Conservation (phyloP, 257 asterid species). For the Salvia miltiorrhiza region DNA sequence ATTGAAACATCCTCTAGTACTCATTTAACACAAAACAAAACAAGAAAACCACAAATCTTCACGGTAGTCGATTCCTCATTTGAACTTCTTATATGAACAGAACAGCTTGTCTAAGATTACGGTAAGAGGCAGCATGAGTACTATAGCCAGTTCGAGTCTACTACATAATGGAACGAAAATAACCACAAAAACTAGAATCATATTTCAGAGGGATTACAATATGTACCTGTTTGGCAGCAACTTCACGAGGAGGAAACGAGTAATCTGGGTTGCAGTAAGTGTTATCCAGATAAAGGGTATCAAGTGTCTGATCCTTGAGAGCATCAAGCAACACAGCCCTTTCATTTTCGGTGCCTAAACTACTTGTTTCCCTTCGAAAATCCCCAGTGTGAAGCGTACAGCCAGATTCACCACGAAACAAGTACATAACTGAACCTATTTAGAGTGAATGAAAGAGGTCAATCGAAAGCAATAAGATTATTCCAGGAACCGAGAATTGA, state of each 20-base stretch:
- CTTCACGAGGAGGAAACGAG: conserved; percentile 73
- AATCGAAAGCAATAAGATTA: no score
- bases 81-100: neutral
- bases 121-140: neutral
- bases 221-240: conserved; percentile 66
- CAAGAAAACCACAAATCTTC: neutral
- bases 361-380: conserved; percentile 63
- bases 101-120: neutral
- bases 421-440: conserved; percentile 80
- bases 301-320: conserved; percentile 55
- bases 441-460: neutral
- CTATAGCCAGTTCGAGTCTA: neutral
- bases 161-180: neutral
- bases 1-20: neutral
- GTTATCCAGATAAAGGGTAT: conserved; percentile 60
- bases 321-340: conserved; percentile 65
- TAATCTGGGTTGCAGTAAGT: conserved; percentile 74
- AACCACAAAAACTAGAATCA: neutral
- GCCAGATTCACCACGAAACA: conserved; percentile 89
- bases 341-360: conserved; percentile 37
- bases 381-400: conserved; percentile 81
- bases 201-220: conserved; percentile 13
- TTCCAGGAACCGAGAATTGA: no score
- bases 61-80: neutral
- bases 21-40: neutral